Percentiles rank a stretch among this genome's conserved stretches.
These are phyloP conservation scores for Triticum dicoccoides DNA, from an alignment of 176 grass and related monocot genomes.

Conservation along the genomic window DNA sequence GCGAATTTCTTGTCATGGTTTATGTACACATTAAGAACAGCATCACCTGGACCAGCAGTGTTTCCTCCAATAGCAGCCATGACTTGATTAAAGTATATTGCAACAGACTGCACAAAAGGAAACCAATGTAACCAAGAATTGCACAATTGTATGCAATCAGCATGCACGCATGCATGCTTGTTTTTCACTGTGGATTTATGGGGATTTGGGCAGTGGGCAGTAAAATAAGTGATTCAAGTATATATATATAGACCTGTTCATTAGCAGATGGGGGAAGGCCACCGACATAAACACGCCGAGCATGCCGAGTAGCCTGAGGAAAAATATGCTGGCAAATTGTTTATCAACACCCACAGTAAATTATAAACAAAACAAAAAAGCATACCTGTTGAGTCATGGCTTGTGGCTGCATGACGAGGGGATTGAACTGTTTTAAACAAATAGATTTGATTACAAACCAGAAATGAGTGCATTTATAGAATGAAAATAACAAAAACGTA, in stretches of 20 bases:
- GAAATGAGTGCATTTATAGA: not conserved
- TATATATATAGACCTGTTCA: constrained; percentile 66
- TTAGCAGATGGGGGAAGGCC: constrained; percentile 96
- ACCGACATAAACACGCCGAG: constrained; percentile 94
- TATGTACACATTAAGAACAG: constrained; percentile 98
- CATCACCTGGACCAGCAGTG: constrained; percentile 97
- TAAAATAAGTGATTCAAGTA: not conserved
- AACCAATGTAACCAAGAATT: constrained; percentile 2
- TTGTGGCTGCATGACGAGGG: constrained; percentile 88
- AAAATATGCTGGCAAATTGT: constrained; percentile 32
- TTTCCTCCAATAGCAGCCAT: constrained; percentile 99
- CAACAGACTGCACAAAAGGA: constrained; percentile 65
- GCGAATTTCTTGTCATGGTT: constrained; percentile 99
- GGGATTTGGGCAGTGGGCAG: not conserved
- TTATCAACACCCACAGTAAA: constrained; percentile 6
- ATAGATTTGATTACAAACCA: constrained; percentile 1
- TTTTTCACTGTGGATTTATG: not conserved
- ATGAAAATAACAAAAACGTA: not conserved
- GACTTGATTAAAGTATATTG: constrained; percentile 95
- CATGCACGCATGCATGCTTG: not conserved
- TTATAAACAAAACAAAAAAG: constrained; percentile 5
- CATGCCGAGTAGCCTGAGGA: constrained; percentile 80
- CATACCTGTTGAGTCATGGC: constrained; percentile 96
- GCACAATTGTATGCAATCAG: not conserved
- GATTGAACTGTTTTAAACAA: constrained; percentile 40